Evolutionary conservation across 805 yeast genomes (phyloP).

Genomic region (Kuraishia floccosa): DNA sequence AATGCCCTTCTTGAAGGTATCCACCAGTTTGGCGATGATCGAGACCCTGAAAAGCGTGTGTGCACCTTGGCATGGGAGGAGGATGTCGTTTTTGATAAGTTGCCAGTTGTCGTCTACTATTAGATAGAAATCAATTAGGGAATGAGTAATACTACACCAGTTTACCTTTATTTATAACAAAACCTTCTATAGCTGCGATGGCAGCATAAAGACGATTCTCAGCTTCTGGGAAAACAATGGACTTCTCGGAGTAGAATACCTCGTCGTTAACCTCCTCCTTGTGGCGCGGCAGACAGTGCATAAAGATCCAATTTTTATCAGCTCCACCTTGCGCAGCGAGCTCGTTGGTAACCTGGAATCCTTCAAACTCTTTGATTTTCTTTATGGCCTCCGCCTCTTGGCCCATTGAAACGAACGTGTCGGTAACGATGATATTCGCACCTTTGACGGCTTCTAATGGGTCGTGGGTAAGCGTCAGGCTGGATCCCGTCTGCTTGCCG

Average conservation of each 20-base stretch:
- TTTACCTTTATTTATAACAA: constrained; percentile 76
- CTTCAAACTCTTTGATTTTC: constrained; percentile 71
- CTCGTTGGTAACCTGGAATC: constrained; percentile 71
- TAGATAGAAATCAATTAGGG: too few relatives aligned
- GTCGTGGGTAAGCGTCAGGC: constrained; percentile 53
- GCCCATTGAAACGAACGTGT: constrained; percentile 98
- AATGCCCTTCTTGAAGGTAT: constrained; percentile 1
- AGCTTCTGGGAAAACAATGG: constrained; percentile 90
- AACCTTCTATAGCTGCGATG: constrained; percentile 83
- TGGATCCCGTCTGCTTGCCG: constrained; percentile 37
- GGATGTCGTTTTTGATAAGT: background rate
- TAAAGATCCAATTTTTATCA: constrained; percentile 66
- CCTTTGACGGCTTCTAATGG: constrained; percentile 62
- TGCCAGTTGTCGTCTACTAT: background rate
- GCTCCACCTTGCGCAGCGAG: constrained; percentile 51
- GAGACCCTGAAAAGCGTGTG: background rate
- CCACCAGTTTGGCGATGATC: background rate
- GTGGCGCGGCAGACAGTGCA: constrained; percentile 98
- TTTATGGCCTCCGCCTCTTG: constrained; percentile 70
- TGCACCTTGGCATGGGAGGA: constrained; percentile 1
- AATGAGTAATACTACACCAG: background rate
- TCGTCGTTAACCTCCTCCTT: constrained; percentile 90
- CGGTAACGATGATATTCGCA: constrained; percentile 85
- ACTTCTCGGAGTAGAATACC: constrained; percentile 74
- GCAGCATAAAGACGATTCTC: constrained; percentile 96